Evolutionary conservation across 495 filamentous ascomycete genomes (phyloP), one percentile per base, ranked within the genome.

Genomic region (Tuber melanosporum): DNA sequence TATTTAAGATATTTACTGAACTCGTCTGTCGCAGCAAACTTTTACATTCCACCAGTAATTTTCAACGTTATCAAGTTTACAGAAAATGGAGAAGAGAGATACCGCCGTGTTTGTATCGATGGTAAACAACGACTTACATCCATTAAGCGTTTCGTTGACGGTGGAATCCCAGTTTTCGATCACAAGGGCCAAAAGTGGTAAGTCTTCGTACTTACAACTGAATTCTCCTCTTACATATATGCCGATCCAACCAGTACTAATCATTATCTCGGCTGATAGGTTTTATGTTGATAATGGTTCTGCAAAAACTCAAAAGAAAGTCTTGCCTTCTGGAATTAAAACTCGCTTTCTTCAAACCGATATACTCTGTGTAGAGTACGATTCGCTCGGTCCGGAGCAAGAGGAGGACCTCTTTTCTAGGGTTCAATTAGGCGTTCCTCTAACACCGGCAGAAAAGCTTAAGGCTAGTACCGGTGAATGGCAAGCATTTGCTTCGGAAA

Each of bases 111-210:
- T 44, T 87, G 85, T 70, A 84, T 88, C 17, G 87, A 88, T 78
- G 87, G 87, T 26, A 88, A 88, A 80, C 87, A 88, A 77, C 85
- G 87, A 39, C 78, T 88, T 32, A 84, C 86, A 3, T 87, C 87
- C 8, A 80, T 88, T 32, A 77, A 77, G 26, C 84, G 82, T 32
- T 88, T 88, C 74, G 83, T 88, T 72, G 82, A 80, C 2, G 87
- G 87, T 6, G 70, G 85, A 22, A 86, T 88, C 49, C 86, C 85
- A 7, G 85, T 85, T 71, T 77, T 79, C 39, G 86, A 88, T 70
- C 77, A 80, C 17, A 78, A 83, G 12, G 78, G 78, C 7, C 77
- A 76, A 20, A 83, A 83, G 76, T 86, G 85, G 85, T 79, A 71
- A 15, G 73, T 57, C 42, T 17, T 46, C 15, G 15, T 36, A 70